Conservation (phyloP, 805 yeast species). For the Hermanozyma aechmeae region DNA sequence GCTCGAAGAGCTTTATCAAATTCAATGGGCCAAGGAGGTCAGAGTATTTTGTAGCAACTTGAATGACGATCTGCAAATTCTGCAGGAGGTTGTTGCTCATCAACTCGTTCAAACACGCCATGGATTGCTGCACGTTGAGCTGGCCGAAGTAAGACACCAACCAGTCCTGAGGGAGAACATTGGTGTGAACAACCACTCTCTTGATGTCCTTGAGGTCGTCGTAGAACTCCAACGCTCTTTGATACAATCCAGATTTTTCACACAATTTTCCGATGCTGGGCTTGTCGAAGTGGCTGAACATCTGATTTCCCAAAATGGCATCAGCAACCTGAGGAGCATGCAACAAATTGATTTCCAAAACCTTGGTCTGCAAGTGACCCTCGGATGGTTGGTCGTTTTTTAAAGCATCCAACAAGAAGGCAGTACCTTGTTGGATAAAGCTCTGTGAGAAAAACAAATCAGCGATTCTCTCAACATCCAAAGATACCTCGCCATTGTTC, state of each 20-base stretch:
- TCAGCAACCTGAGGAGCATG: constrained; percentile 99
- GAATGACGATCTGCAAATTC: constrained; percentile 87
- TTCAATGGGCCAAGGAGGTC: constrained; percentile 83
- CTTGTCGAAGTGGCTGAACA: constrained; percentile 93
- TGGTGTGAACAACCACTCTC: constrained; percentile 85
- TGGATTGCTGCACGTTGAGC: constrained; percentile 87
- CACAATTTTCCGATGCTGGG: constrained; percentile 86
- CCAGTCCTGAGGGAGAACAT: constrained; percentile 86
- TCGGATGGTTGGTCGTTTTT: constrained; percentile 91
- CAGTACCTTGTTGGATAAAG: constrained; percentile 95
- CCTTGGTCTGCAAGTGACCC: constrained; percentile 91
- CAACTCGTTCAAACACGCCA: constrained; percentile 81
- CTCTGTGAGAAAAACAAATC: constrained; percentile 94
- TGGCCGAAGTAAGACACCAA: constrained; percentile 86
- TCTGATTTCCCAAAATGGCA: constrained; percentile 91
- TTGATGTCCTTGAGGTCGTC: constrained; percentile 93
- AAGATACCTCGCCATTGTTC: constrained; percentile 46
- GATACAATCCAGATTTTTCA: constrained; percentile 92
- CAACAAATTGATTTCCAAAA: constrained; percentile 82
- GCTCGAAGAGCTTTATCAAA: constrained; percentile 87
- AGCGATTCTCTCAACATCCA: constrained; percentile 80
- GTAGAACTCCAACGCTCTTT: constrained; percentile 93
- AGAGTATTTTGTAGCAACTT: constrained; percentile 93
- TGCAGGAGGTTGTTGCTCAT: constrained; percentile 68
- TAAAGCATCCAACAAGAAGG: constrained; percentile 89